A percentile compares a stretch with the other conserved stretches of the same genome.
Conservation (phyloP, 345 rosid species). For the Gossypium raimondii region DNA sequence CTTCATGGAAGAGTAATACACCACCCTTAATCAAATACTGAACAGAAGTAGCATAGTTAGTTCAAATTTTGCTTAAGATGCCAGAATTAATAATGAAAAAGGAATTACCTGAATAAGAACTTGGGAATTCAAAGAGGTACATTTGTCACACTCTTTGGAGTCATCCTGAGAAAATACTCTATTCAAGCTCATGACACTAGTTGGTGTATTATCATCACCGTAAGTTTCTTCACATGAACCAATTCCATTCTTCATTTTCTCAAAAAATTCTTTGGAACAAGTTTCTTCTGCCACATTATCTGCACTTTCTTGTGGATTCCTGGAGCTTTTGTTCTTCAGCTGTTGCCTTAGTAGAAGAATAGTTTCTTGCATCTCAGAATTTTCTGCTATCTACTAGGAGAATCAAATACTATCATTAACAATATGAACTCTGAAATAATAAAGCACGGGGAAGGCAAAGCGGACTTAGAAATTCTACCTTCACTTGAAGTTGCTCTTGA, state of each 20-base stretch:
- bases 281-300: constrained; percentile 23
- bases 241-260: constrained; percentile 21
- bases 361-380: constrained; percentile 59
- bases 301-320: constrained; percentile 28
- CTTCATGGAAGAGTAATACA: background rate
- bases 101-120: constrained; percentile 42
- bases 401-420: background rate
- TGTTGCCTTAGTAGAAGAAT: constrained; percentile 52
- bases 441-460: background rate
- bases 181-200: constrained; percentile 56
- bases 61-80: constrained; percentile 11
- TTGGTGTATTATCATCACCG: constrained; percentile 49
- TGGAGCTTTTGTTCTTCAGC: constrained; percentile 30
- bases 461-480: constrained; percentile 37
- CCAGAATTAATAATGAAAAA: background rate
- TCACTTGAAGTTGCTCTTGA: constrained; percentile 63
- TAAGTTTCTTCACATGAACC: constrained; percentile 35
- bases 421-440: background rate
- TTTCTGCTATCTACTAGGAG: constrained; percentile 46
- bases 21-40: background rate
- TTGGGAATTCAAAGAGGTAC: constrained; percentile 34
- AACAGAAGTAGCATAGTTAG: constrained; percentile 12
- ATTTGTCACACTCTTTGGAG: constrained; percentile 40
- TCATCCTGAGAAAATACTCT: constrained; percentile 65
- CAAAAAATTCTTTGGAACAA: constrained; percentile 20